Evolutionary conservation across 148 eudicot species (phyloP).

Genomic region (Rhododendron simsii): DNA sequence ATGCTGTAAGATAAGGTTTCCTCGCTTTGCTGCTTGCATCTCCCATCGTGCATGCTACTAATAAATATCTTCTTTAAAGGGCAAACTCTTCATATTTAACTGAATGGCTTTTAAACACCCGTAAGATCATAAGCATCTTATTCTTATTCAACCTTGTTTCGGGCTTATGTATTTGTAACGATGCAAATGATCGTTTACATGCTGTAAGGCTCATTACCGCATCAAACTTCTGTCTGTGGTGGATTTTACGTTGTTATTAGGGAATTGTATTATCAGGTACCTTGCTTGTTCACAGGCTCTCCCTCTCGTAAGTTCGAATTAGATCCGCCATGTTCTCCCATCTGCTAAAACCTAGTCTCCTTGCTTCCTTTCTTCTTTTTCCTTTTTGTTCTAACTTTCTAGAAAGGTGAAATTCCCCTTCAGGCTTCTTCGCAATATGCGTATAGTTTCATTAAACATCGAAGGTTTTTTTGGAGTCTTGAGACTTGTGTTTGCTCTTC

Average conservation of each 20-base stretch:
- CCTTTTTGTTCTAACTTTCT: not conserved
- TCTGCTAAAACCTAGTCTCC: not conserved
- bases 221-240: not conserved
- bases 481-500: not conserved
- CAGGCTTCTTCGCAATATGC: not conserved
- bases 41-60: not conserved
- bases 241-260: not conserved
- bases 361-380: not conserved
- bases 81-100: not conserved
- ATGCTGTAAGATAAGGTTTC: conserved; percentile 68
- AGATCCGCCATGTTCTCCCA: not conserved
- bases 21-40: conserved; percentile 35
- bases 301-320: not conserved
- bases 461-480: not conserved
- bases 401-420: not conserved
- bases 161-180: not conserved
- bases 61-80: not conserved
- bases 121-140: not conserved
- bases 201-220: not conserved
- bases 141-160: not conserved
- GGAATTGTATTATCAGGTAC: not conserved
- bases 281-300: not conserved
- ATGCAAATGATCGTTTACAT: not conserved
- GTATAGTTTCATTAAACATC: not conserved
- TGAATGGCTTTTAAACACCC: no score